phyloP scores from a whole-genome alignment of 371 early-diverging fungal species.

The Sporodiniella umbellata region DNA sequence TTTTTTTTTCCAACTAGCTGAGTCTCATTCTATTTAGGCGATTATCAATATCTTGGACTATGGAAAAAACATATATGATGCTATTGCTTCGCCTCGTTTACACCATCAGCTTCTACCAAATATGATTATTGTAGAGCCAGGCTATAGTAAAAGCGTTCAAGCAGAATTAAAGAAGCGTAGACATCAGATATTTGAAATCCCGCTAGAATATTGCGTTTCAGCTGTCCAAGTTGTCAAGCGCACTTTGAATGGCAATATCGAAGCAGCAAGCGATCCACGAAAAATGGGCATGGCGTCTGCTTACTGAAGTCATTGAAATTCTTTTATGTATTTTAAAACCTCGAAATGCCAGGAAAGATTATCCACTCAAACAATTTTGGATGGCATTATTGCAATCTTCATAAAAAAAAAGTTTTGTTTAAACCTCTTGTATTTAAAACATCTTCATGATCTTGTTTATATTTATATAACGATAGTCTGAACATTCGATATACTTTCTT shows the following conservation, averaged over 20 bases:
- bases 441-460: not conserved
- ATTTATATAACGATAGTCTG: not conserved
- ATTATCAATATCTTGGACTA: constrained; percentile 78
- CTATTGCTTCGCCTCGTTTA: constrained; percentile 78
- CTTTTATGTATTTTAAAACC: not conserved
- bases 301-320: not conserved
- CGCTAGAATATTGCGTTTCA: constrained; percentile 10
- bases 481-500: not conserved
- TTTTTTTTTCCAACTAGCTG: not conserved
- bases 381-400: no score
- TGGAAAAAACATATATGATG: constrained; percentile 61
- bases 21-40: constrained; percentile 31
- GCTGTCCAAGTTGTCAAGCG: constrained; percentile 39
- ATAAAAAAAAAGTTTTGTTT: no score
- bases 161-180: constrained; percentile 15
- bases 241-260: constrained; percentile 22
- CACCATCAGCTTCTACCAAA: constrained; percentile 95
- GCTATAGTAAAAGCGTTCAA: constrained; percentile 8
- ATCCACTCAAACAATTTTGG: no score
- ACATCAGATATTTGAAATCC: constrained; percentile 14
- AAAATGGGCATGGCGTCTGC: constrained; percentile 41
- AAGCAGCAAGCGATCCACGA: constrained; percentile 47
- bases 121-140: constrained; percentile 38
- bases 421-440: no score
- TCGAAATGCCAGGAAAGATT: no score